Percentiles rank a stretch among this genome's conserved stretches.
phyloP scores from a whole-genome alignment of 768 basidiomycete species.

The Boletellus ananas region DNA sequence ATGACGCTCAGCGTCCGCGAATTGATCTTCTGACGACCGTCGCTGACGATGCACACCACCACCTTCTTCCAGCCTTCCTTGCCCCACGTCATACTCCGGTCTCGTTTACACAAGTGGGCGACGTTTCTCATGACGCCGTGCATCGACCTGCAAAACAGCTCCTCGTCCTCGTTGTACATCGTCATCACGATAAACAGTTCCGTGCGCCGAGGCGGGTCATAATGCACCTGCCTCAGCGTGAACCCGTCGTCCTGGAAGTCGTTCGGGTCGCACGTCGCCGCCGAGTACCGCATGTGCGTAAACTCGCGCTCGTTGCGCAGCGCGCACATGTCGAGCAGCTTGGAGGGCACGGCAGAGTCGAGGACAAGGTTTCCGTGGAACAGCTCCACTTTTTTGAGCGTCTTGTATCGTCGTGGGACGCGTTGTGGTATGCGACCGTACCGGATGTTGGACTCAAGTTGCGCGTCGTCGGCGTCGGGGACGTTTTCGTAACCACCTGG shows the following conservation, averaged over 20 bases:
- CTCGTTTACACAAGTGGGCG: constrained; percentile 80
- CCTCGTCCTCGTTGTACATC: constrained; percentile 95
- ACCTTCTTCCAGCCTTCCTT: constrained; percentile 99
- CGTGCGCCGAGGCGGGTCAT: constrained; percentile 85
- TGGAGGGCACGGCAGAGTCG: constrained; percentile 87
- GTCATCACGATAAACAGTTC: constrained; percentile 98
- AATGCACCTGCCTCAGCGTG: constrained; percentile 85
- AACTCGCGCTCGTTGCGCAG: constrained; percentile 82
- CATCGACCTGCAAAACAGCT: constrained; percentile 89
- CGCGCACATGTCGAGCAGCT: constrained; percentile 80
- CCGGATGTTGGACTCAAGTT: constrained; percentile 58
- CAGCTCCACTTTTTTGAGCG: constrained; percentile 88
- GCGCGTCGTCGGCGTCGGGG: constrained; percentile 30
- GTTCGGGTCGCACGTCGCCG: constrained; percentile 95
- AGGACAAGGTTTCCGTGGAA: constrained; percentile 93
- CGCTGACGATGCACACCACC: constrained; percentile 88
- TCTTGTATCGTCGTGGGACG: constrained; percentile 87
- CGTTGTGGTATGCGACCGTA: constrained; percentile 92
- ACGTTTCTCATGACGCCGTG: constrained; percentile 96
- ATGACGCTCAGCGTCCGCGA: constrained; percentile 79
- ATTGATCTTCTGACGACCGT: constrained; percentile 84
- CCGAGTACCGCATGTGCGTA: constrained; percentile 94
- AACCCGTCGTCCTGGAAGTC: constrained; percentile 81
- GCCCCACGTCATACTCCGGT: constrained; percentile 92
- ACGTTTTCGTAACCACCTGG: constrained; percentile 42